These are phyloP conservation scores for Ceratocystis cubensis DNA, from an alignment of 2,329 filamentous ascomycete species.

Conservation along the genomic window DNA sequence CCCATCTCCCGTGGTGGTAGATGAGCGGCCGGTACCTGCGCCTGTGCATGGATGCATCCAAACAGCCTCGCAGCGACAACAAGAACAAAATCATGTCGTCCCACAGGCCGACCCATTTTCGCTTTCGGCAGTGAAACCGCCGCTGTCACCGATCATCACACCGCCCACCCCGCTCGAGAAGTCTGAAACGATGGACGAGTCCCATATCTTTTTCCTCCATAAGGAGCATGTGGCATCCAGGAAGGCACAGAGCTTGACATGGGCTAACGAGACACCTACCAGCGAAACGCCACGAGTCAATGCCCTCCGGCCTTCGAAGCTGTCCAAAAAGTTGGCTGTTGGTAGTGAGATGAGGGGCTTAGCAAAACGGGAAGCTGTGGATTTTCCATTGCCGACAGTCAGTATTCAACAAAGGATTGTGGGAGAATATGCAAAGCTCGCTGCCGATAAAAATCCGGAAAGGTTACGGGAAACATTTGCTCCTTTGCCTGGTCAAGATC, in stretches of 20 bases:
- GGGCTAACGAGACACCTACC: background rate
- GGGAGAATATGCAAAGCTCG: constrained; percentile 9
- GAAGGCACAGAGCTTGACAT: background rate
- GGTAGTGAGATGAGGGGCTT: background rate
- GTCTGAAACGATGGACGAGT: background rate
- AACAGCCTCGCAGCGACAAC: background rate
- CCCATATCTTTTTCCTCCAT: background rate
- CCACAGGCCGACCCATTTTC: background rate
- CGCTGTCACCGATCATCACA: constrained; percentile 17
- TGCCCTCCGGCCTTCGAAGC: background rate
- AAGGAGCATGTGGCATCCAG: background rate
- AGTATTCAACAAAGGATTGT: constrained; percentile 15
- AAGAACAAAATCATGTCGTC: background rate
- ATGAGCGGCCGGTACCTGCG: background rate
- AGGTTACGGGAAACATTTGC: constrained; percentile 9
- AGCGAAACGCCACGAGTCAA: background rate
- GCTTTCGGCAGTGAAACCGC: background rate
- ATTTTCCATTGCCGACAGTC: constrained; percentile 15
- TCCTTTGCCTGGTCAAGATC: constrained; percentile 2
- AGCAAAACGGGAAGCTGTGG: background rate
- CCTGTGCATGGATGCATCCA: background rate
- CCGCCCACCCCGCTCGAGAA: constrained; percentile 17
- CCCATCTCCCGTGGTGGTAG: background rate
- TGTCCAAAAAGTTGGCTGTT: background rate
- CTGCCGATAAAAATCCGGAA: background rate